Evolutionary conservation across 2,329 filamentous ascomycete genomes (phyloP), one percentile per base, ranked within the genome.

Genomic region (Aureobasidium sp.): DNA sequence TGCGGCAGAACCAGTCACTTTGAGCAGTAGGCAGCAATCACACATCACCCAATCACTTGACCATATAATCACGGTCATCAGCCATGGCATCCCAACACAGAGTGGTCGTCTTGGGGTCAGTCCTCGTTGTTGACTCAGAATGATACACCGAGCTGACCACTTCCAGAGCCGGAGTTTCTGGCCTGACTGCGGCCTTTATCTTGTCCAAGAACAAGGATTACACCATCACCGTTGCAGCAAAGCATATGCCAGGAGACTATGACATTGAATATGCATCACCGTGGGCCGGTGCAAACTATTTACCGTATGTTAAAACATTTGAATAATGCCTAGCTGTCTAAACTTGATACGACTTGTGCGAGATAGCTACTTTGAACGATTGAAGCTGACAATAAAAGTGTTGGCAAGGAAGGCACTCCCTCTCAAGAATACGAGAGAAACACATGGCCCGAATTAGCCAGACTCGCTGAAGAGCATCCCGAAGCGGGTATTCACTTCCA

Each of bases 171-270:
- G 86, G 86, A 50, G 85, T 89, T 6, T 79, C 83, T 36, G 85
- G 85, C 30, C 78, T 89, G 58, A 88, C 86, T 2, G 86, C 84
- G 2, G 85, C 86, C 39, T 76, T 86, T 29, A 74, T 84, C 16
- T 75, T 88, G 14, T 85, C 85, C 13, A 78, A 79, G 63, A 79
- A 85, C 67, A 73, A 76, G 5, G 68, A 74, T 11, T 81, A 86
- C 66, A 77, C 78, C 30, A 75, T 95, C 65, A 91, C 89, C 0
- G 79, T 95, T 39, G 78, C 91, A 36, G 88, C 90, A 5, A 95
- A 93, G 70, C 89, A 96, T 72, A 94, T 96, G 88, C 92, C 92
- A 0, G 92, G 92, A 39, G 92, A 97, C 77, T 94, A 93, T 74
- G 89, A 93, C 66, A 87, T 92, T 67, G 88, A 95, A 78, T 97